These are phyloP conservation scores for Trapa incisa DNA, from an alignment of 345 rosid species.

Conservation along the genomic window DNA sequence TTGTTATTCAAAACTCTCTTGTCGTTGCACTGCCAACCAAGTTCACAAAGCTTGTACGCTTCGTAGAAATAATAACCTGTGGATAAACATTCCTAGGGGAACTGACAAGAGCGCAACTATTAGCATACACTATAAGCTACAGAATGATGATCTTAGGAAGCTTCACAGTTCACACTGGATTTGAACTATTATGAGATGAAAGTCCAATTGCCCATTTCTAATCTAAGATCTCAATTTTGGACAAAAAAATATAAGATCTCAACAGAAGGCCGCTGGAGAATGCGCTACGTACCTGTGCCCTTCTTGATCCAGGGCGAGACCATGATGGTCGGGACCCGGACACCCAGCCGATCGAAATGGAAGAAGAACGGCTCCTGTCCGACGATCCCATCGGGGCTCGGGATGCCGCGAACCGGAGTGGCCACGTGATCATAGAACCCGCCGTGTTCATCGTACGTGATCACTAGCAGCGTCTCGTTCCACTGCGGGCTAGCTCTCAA, in stretches of 20 bases:
- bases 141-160: too few species aligned
- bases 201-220: too few species aligned
- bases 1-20: not conserved
- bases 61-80: not conserved
- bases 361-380: constrained; percentile 69
- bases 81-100: not conserved
- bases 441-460: constrained; percentile 93
- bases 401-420: constrained; percentile 67
- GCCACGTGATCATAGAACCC: constrained; percentile 85
- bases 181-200: too few species aligned
- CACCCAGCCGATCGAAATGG: constrained; percentile 58
- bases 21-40: not conserved
- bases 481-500: constrained; percentile 85
- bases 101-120: too few species aligned
- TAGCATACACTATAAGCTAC: too few species aligned
- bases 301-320: constrained; percentile 85
- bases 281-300: constrained; percentile 39
- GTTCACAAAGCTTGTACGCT: not conserved
- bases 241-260: not conserved
- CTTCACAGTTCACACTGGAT: too few species aligned
- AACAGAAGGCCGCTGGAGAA: too few species aligned
- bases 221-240: too few species aligned
- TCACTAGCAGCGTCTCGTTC: constrained; percentile 60
- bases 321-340: constrained; percentile 70
- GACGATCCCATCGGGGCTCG: constrained; percentile 82